phyloP scores from a whole-genome alignment of 371 early-diverging fungal species.

The Coemansia sp. region DNA sequence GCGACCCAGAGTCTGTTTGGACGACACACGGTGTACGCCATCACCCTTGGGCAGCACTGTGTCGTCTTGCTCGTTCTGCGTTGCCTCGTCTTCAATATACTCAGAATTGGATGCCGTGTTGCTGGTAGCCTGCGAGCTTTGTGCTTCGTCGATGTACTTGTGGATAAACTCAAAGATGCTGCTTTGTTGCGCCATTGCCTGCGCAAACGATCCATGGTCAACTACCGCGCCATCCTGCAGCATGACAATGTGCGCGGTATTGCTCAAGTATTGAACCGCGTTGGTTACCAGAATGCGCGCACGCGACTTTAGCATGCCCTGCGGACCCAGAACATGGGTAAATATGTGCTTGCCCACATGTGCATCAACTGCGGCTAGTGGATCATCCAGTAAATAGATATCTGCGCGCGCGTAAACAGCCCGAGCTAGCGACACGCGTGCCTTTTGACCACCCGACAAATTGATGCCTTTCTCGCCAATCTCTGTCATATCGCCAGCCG shows the following conservation, averaged over 20 bases:
- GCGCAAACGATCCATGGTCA: conserved; percentile 67
- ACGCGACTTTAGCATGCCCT: conserved; percentile 76
- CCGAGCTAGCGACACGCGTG: conserved; percentile 76
- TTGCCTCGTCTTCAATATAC: not conserved
- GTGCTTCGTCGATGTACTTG: conserved; percentile 36
- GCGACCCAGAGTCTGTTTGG: not conserved
- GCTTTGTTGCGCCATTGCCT: conserved; percentile 62
- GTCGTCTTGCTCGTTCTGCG: too few species aligned
- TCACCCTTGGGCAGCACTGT: too few species aligned
- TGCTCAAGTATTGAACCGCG: conserved; percentile 74
- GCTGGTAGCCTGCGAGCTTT: not conserved
- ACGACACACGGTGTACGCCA: not conserved
- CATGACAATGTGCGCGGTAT: conserved; percentile 67
- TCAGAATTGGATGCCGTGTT: not conserved
- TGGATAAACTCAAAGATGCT: conserved; percentile 53
- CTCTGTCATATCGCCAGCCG: conserved; percentile 85
- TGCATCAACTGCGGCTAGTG: conserved; percentile 75
- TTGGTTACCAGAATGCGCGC: conserved; percentile 90
- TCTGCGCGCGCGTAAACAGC: conserved; percentile 87
- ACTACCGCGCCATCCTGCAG: conserved; percentile 71
- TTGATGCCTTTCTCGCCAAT: conserved; percentile 94
- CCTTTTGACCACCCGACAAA: conserved; percentile 83
- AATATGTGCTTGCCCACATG: conserved; percentile 88
- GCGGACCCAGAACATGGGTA: conserved; percentile 78
- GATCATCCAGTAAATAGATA: conserved; percentile 80